These are phyloP conservation scores for Lactuca sativa DNA, from an alignment of 129 eudicot genomes.

Conservation along the genomic window DNA sequence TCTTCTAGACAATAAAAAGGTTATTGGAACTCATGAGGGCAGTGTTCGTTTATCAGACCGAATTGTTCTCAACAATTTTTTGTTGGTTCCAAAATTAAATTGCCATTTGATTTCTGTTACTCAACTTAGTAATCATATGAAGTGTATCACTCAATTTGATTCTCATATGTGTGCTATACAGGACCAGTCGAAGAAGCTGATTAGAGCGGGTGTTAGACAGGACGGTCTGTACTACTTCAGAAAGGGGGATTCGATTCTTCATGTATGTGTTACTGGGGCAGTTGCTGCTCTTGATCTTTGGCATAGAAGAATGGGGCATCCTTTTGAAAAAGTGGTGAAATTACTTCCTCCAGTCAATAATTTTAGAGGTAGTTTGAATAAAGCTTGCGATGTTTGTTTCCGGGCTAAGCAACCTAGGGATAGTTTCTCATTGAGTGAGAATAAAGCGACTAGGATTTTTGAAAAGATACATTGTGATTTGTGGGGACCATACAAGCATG, in stretches of 20 bases:
- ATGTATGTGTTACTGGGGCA: background rate
- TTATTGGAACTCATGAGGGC: background rate
- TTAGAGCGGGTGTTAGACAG: background rate
- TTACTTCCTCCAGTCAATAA: slow-evolving; percentile 6
- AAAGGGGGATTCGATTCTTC: background rate
- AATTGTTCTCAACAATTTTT: background rate
- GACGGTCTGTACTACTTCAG: slow-evolving; percentile 27
- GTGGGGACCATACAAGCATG: slow-evolving; percentile 16
- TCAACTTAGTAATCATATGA: background rate
- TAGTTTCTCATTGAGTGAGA: slow-evolving; percentile 8
- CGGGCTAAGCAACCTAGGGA: slow-evolving; percentile 16
- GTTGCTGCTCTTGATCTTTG: background rate
- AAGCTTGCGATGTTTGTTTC: slow-evolving; percentile 19
- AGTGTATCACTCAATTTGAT: background rate
- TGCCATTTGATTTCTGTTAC: background rate
- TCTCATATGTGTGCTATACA: background rate
- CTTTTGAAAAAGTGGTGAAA: slow-evolving; percentile 7
- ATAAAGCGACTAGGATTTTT: background rate
- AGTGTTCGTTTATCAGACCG: background rate
- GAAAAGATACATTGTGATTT: slow-evolving; percentile 30
- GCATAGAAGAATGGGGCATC: slow-evolving; percentile 27
- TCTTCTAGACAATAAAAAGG: background rate
- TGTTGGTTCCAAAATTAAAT: background rate
- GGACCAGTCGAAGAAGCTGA: background rate
- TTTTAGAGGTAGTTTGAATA: background rate